phyloP scores from a whole-genome alignment of 1,284 basidiomycete genomes.

The Ustilago sp. region DNA sequence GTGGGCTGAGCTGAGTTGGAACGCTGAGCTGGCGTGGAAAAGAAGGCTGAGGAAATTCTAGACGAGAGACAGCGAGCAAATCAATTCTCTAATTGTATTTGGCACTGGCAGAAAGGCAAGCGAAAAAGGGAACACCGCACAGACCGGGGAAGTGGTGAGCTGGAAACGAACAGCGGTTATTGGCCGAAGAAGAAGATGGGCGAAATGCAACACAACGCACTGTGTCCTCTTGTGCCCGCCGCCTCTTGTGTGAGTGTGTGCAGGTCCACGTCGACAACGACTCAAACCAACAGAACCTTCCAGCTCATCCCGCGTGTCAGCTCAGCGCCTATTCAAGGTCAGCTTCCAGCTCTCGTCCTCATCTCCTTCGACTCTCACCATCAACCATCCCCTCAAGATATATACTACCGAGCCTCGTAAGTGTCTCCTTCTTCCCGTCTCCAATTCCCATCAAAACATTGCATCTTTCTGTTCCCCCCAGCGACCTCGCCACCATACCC shows the following conservation, averaged over 20 bases:
- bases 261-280: constrained; percentile 39
- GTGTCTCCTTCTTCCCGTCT: neutral
- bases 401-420: constrained; percentile 43
- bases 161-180: constrained; percentile 24
- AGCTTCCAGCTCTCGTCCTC: neutral
- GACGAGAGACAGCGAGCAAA: neutral
- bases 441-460: neutral
- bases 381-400: constrained; percentile 42
- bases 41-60: constrained; percentile 37
- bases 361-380: constrained; percentile 18
- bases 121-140: constrained; percentile 12
- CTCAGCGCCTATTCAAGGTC: constrained; percentile 3
- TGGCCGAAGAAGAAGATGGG: constrained; percentile 10
- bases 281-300: constrained; percentile 31
- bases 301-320: constrained; percentile 35
- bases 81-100: too few relatives aligned
- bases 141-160: constrained; percentile 35
- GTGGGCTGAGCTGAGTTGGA: constrained; percentile 9
- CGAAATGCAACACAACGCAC: neutral
- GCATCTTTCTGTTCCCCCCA: neutral
- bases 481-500: constrained; percentile 15
- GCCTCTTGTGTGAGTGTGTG: neutral
- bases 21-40: constrained; percentile 8
- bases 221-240: constrained; percentile 1
- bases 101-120: neutral